A percentile compares a stretch with the other conserved stretches of the same genome.
phyloP scores from a whole-genome alignment of 768 basidiomycete genomes.

The Pleurotus platypus region DNA sequence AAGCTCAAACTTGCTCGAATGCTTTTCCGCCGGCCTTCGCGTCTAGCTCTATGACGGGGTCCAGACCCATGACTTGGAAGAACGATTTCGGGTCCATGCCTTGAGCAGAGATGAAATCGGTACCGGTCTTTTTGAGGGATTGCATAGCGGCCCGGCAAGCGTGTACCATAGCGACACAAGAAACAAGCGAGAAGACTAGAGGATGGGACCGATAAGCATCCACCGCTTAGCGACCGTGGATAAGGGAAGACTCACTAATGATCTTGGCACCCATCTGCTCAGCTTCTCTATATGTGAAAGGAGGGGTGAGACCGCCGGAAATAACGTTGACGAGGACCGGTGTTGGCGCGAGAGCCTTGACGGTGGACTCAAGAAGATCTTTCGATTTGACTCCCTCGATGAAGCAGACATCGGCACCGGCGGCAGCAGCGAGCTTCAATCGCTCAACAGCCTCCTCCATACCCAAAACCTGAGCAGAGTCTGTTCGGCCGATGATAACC shows the following conservation, averaged over 20 bases:
- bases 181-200: conserved; percentile 47
- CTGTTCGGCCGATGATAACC: conserved; percentile 50
- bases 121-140: conserved; percentile 46
- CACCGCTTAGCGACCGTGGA: neutral
- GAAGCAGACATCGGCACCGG: conserved; percentile 47
- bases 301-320: conserved; percentile 47
- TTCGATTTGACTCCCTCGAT: conserved; percentile 47
- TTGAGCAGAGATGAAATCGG: conserved; percentile 32
- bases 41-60: conserved; percentile 1
- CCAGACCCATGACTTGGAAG: conserved; percentile 46
- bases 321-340: conserved; percentile 50
- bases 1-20: conserved; percentile 1
- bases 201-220: conserved; percentile 7
- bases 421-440: conserved; percentile 40
- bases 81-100: conserved; percentile 50
- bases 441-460: conserved; percentile 48
- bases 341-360: conserved; percentile 35
- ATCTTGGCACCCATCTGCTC: conserved; percentile 44
- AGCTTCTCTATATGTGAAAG: conserved; percentile 45
- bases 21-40: conserved; percentile 1
- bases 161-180: conserved; percentile 43
- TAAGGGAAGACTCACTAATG: conserved; percentile 19
- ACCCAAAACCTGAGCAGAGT: conserved; percentile 47
- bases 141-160: conserved; percentile 44
- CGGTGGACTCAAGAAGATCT: conserved; percentile 38